A percentile compares a stretch with the other conserved stretches of the same genome.
Evolutionary conservation across 768 basidiomycete species (phyloP).

Genomic region (Terana coerulea): DNA sequence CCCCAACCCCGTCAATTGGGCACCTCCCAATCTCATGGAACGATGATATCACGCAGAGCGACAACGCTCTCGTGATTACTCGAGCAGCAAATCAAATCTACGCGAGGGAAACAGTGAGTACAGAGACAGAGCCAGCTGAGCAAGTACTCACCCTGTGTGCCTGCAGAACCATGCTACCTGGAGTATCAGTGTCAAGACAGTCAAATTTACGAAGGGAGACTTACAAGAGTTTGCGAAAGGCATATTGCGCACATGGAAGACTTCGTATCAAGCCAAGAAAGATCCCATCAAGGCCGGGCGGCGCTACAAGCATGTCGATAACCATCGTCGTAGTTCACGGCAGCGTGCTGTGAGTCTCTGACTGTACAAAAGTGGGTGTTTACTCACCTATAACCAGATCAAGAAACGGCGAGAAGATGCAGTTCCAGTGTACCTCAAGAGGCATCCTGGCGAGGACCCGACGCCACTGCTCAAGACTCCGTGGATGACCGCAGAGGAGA

Average conservation of each 20-base stretch:
- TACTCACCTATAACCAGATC: neutral
- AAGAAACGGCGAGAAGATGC: neutral
- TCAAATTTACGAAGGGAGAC: neutral
- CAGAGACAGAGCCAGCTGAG: neutral
- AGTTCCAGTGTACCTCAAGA: neutral
- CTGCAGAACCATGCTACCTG: neutral
- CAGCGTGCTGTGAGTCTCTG: neutral
- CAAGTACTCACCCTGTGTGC: neutral
- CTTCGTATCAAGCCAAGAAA: neutral
- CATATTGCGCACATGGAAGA: neutral
- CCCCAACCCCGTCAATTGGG: neutral
- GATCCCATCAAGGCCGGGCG: neutral
- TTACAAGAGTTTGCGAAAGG: neutral
- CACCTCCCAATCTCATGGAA: neutral
- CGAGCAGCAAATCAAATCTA: neutral
- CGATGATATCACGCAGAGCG: neutral
- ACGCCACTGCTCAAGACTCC: neutral
- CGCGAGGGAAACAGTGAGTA: neutral
- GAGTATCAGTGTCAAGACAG: neutral
- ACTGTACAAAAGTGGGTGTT: neutral
- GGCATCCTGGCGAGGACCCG: neutral
- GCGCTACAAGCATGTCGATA: neutral
- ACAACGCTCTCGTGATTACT: neutral
- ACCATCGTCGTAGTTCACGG: neutral
- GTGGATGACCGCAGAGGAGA: neutral